A percentile compares a stretch with the other conserved stretches of the same genome.
phyloP scores from a whole-genome alignment of 1,284 basidiomycete genomes.

The Sanguinoderma infundibulare region DNA sequence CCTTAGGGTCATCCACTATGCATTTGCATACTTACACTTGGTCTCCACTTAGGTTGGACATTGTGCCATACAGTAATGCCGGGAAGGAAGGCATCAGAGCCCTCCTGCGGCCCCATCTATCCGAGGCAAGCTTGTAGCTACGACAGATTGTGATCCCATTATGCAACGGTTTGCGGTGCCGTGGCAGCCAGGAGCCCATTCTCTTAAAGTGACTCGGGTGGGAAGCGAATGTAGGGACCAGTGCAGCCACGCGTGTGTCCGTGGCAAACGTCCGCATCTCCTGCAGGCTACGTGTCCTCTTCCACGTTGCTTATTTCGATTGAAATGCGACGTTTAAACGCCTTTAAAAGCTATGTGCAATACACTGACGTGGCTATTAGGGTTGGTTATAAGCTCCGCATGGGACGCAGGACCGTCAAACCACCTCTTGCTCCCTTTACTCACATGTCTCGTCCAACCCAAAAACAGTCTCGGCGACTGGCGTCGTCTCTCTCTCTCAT shows the following conservation, averaged over 20 bases:
- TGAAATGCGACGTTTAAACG: background rate
- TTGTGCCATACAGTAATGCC: no score
- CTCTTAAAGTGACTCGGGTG: background rate
- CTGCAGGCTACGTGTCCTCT: slow-evolving; percentile 1
- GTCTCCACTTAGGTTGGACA: no score
- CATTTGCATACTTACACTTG: no score
- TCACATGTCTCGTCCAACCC: slow-evolving; percentile 45
- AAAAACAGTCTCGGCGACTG: slow-evolving; percentile 60
- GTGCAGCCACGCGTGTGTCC: no score
- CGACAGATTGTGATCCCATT: no score
- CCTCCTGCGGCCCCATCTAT: no score
- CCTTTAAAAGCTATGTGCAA: background rate
- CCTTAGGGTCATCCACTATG: no score
- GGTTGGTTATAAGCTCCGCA: background rate
- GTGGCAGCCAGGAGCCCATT: background rate
- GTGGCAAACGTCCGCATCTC: background rate
- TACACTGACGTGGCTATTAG: background rate
- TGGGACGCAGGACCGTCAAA: background rate
- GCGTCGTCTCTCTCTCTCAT: slow-evolving; percentile 67
- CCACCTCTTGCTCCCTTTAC: background rate
- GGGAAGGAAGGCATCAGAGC: no score
- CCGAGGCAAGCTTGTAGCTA: no score
- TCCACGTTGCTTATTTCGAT: background rate
- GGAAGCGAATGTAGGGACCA: background rate
- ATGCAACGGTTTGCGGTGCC: background rate